Conservation (phyloP, 345 rosid species). For the Gossypium australe region DNA sequence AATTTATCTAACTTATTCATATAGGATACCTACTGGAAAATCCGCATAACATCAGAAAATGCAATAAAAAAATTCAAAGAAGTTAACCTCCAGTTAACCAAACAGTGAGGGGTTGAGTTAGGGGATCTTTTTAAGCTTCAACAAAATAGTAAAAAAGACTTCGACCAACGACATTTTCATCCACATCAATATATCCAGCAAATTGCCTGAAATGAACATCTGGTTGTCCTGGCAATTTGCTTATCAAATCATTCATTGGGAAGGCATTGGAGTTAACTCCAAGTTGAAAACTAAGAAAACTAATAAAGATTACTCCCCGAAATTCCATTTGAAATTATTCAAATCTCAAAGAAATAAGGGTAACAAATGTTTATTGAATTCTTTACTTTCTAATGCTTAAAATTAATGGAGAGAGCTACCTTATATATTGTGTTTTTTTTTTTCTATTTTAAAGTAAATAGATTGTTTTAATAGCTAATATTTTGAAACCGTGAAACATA, state of each 20-base stretch:
- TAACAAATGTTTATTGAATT: no score
- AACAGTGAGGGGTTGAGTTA: neutral
- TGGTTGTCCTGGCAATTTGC: neutral
- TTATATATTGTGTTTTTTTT: no score
- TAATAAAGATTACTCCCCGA: neutral
- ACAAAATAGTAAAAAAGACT: neutral
- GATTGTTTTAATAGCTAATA: no score
- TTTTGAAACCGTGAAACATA: no score
- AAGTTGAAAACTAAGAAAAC: neutral
- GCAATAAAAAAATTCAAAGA: neutral
- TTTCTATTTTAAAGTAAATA: no score
- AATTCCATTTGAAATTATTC: neutral
- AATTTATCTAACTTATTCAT: no score
- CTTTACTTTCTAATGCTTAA: no score
- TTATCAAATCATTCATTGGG: neutral
- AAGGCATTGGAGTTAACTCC: neutral
- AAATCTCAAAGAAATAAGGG: no score
- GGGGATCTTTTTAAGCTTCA: neutral
- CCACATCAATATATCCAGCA: conserved; percentile 1
- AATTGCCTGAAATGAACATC: neutral
- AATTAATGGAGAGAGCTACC: no score
- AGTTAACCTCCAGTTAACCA: conserved; percentile 1
- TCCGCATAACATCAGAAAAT: neutral
- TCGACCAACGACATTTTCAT: neutral
- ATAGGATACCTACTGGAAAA: no score